These are phyloP conservation scores for Pichia ethanolica DNA, from an alignment of 805 yeast genomes.

Conservation along the genomic window DNA sequence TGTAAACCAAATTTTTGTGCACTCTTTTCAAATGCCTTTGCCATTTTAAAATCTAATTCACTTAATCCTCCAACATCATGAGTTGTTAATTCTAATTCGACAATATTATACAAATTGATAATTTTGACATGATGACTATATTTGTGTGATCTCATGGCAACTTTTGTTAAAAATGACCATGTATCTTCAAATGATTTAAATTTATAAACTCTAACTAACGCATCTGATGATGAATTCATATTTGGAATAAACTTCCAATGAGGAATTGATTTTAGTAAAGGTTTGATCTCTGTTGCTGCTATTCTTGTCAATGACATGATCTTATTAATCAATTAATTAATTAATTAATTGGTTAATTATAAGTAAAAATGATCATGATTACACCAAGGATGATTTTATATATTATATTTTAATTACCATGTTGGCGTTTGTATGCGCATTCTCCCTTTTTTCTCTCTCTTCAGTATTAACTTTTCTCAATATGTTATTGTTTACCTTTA, in stretches of 20 bases:
- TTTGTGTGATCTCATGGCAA: slow-evolving; percentile 50
- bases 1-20: slow-evolving; percentile 7
- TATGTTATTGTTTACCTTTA: too few species aligned
- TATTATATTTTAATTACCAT: too few species aligned
- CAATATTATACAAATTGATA: slow-evolving; percentile 53
- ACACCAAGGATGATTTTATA: too few species aligned
- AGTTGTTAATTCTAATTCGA: slow-evolving; percentile 48
- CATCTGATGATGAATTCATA: not conserved
- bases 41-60: slow-evolving; percentile 53
- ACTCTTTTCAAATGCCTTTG: slow-evolving; percentile 38
- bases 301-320: not conserved
- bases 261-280: slow-evolving; percentile 10
- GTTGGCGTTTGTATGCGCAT: too few species aligned
- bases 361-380: too few species aligned
- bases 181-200: slow-evolving; percentile 49
- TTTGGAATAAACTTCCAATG: slow-evolving; percentile 7
- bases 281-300: slow-evolving; percentile 12
- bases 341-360: too few species aligned
- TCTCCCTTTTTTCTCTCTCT: too few species aligned
- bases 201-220: slow-evolving; percentile 31
- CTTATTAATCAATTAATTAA: too few species aligned
- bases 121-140: slow-evolving; percentile 69
- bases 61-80: slow-evolving; percentile 54
- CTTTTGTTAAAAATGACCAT: slow-evolving; percentile 56
- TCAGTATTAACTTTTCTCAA: too few species aligned